A percentile compares a stretch with the other conserved stretches of the same genome.
Evolutionary conservation across 2,329 filamentous ascomycete species (phyloP).

Genomic region (Thelonectria blattea): DNA sequence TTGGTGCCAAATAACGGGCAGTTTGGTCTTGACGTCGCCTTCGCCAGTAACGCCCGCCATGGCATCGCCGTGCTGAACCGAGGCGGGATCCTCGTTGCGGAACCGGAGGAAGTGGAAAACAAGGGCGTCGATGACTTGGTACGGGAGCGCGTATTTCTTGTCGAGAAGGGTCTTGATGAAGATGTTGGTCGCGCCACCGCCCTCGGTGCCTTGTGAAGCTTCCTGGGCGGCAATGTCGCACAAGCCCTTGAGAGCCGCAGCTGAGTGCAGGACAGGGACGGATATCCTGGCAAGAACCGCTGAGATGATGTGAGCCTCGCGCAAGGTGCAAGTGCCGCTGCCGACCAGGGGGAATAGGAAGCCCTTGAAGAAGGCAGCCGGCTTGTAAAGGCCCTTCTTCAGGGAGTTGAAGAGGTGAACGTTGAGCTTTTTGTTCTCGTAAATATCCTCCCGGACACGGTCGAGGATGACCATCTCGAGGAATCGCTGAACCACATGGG

Average conservation of each 20-base stretch:
- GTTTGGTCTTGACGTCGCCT: constrained; percentile 63
- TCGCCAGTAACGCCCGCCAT: constrained; percentile 55
- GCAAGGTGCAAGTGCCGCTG: constrained; percentile 85
- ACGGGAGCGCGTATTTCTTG: constrained; percentile 96
- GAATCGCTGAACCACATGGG: constrained; percentile 80
- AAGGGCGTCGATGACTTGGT: constrained; percentile 90
- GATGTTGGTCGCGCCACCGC: constrained; percentile 89
- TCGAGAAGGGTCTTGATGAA: constrained; percentile 93
- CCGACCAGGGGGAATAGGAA: constrained; percentile 89
- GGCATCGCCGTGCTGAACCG: constrained; percentile 57
- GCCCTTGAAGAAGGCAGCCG: constrained; percentile 95
- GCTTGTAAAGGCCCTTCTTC: constrained; percentile 93
- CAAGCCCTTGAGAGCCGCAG: constrained; percentile 86
- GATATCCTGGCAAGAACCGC: constrained; percentile 84
- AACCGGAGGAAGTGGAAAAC: constrained; percentile 98
- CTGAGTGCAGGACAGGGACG: constrained; percentile 90
- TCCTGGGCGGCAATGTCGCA: constrained; percentile 95
- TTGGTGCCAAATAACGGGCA: constrained; percentile 97
- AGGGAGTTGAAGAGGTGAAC: constrained; percentile 92
- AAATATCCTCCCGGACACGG: constrained; percentile 90
- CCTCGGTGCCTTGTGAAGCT: constrained; percentile 80
- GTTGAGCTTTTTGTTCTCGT: constrained; percentile 92
- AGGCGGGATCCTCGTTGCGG: constrained; percentile 69
- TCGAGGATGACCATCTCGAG: constrained; percentile 87
- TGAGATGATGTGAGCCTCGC: constrained; percentile 90